phyloP scores from a whole-genome alignment of 768 basidiomycete genomes.

The Agaricus blazei region DNA sequence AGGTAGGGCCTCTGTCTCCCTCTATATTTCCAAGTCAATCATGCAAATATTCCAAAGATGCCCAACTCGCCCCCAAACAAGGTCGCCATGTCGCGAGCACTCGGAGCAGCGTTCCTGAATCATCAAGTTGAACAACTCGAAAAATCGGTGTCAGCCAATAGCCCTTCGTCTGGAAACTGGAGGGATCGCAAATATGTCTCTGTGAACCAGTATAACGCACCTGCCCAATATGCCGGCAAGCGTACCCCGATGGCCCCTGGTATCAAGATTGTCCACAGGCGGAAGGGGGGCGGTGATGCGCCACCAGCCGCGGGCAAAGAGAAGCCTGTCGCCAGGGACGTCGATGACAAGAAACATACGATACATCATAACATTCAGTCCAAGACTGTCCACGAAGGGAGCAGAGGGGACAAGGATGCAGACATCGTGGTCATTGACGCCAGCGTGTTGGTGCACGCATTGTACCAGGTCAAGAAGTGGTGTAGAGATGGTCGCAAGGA shows the following conservation, averaged over 20 bases:
- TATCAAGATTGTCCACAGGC: constrained; percentile 26
- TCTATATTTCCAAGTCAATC: background rate
- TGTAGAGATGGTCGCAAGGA: constrained; percentile 73
- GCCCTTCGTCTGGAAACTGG: constrained; percentile 56
- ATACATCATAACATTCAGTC: background rate
- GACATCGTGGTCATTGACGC: constrained; percentile 78
- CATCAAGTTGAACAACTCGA: constrained; percentile 89
- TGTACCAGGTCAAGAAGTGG: constrained; percentile 80
- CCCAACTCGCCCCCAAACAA: constrained; percentile 41
- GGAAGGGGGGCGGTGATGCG: constrained; percentile 21
- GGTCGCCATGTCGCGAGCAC: constrained; percentile 79
- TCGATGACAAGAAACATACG: background rate
- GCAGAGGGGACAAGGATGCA: constrained; percentile 43
- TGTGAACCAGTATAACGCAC: constrained; percentile 12
- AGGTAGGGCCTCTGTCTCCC: constrained; percentile 12
- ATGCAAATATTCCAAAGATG: constrained; percentile 11
- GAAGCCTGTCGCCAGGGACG: constrained; percentile 12
- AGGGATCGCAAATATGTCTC: constrained; percentile 35
- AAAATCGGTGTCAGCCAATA: constrained; percentile 53
- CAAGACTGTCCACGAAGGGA: constrained; percentile 11
- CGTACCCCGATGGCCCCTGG: constrained; percentile 27
- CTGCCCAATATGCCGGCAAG: constrained; percentile 20
- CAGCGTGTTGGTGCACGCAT: constrained; percentile 73
- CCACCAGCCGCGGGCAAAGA: constrained; percentile 13
- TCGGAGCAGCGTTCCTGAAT: constrained; percentile 82